Percentiles rank a stretch among this genome's conserved stretches.
These are phyloP conservation scores for Spergularia marina DNA, from an alignment of 148 eudicot species.

Conservation along the genomic window DNA sequence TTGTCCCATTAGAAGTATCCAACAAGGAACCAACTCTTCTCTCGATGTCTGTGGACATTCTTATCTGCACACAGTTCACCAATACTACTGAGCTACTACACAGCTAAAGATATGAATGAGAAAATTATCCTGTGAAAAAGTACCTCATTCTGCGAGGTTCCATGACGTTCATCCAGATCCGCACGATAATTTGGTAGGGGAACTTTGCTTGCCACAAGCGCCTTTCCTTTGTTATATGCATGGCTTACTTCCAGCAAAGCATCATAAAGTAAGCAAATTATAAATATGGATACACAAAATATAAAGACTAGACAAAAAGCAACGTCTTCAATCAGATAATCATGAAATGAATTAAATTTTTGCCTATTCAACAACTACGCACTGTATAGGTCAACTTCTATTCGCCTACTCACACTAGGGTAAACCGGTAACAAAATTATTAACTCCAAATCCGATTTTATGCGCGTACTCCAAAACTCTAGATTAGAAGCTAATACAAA, in stretches of 20 bases:
- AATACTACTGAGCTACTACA: constrained; percentile 9
- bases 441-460: no score
- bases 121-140: constrained; percentile 2
- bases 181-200: constrained; percentile 92
- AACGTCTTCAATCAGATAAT: background rate
- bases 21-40: constrained; percentile 71
- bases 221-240: constrained; percentile 90
- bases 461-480: no score
- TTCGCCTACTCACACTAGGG: no score
- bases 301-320: background rate
- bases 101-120: constrained; percentile 6
- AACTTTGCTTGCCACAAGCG: constrained; percentile 89
- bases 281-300: background rate
- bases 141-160: constrained; percentile 92
- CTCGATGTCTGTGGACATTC: constrained; percentile 78
- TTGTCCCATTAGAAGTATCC: constrained; percentile 46
- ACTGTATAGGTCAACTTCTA: no score
- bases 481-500: no score
- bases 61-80: constrained; percentile 50
- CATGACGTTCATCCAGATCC: constrained; percentile 94
- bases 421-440: no score
- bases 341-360: background rate
- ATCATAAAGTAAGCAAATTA: constrained; percentile 24
- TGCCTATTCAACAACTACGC: background rate
- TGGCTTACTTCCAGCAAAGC: constrained; percentile 78